A percentile compares a stretch with the other conserved stretches of the same genome.
These are phyloP conservation scores for Massariosphaeria phaeospora DNA, from an alignment of 495 filamentous ascomycete species.

Conservation along the genomic window DNA sequence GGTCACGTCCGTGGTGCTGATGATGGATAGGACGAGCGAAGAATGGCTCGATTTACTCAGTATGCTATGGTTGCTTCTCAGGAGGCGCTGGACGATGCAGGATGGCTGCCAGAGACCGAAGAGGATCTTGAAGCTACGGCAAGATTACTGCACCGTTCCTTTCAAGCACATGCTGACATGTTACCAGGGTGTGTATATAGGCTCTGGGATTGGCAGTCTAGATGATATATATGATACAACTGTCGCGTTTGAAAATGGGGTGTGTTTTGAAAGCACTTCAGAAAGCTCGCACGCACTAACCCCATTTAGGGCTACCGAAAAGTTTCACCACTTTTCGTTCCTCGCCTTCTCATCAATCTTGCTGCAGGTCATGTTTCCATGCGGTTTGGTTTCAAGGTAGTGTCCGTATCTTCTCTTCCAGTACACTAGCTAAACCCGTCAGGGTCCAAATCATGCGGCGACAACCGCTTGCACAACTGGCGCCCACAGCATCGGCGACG, in stretches of 20 bases:
- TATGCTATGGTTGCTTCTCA: conserved; percentile 83
- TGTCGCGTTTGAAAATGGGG: conserved; percentile 67
- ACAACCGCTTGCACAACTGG: conserved; percentile 96
- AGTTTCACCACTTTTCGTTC: conserved; percentile 87
- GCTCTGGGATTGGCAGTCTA: conserved; percentile 93
- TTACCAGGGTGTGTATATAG: conserved; percentile 75
- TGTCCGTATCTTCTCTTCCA: not conserved
- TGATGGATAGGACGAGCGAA: conserved; percentile 58
- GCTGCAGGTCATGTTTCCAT: conserved; percentile 93
- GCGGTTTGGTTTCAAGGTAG: conserved; percentile 72
- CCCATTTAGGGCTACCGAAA: conserved; percentile 72
- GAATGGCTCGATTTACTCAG: conserved; percentile 87
- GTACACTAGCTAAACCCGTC: not conserved
- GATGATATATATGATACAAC: conserved; percentile 83
- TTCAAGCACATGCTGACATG: not conserved
- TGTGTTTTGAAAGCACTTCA: conserved; percentile 33
- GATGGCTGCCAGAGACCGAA: conserved; percentile 61
- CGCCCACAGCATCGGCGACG: conserved; percentile 90
- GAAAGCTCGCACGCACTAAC: not conserved
- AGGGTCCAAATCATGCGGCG: conserved; percentile 84
- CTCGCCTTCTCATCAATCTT: conserved; percentile 86
- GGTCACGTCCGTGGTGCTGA: no score
- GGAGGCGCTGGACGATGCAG: conserved; percentile 81
- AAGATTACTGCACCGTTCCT: not conserved
- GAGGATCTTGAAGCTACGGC: conserved; percentile 66